Conservation (phyloP, 2,329 filamentous ascomycete species). For the Huntiella bhutanensis region DNA sequence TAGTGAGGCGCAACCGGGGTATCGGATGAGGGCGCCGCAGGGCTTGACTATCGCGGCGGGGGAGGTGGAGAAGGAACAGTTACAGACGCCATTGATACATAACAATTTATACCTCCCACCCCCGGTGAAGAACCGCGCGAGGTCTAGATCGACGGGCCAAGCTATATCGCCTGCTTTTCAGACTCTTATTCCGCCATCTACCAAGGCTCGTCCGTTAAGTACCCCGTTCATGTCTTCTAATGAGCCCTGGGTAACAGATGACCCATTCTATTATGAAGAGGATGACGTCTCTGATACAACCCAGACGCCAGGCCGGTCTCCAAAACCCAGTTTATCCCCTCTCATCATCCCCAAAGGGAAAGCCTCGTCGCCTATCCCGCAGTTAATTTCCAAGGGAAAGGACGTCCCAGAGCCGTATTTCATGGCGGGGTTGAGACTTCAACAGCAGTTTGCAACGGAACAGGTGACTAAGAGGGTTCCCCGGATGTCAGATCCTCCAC, state of each 20-base stretch:
- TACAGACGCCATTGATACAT: constrained; percentile 8
- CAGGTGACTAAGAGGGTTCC: neutral
- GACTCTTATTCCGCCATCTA: neutral
- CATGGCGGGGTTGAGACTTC: constrained; percentile 7
- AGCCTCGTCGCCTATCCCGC: neutral
- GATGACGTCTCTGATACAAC: neutral
- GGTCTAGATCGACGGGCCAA: constrained; percentile 2
- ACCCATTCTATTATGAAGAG: constrained; percentile 1
- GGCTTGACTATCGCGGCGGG: neutral
- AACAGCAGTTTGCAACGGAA: constrained; percentile 1
- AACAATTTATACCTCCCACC: constrained; percentile 10
- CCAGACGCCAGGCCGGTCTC: neutral
- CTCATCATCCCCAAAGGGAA: constrained; percentile 7
- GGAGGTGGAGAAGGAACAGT: neutral
- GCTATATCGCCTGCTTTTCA: neutral
- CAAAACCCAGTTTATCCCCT: constrained; percentile 4
- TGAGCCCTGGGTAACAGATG: constrained; percentile 8
- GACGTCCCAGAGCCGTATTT: constrained; percentile 5
- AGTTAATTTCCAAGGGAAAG: neutral
- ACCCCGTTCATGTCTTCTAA: constrained; percentile 9
- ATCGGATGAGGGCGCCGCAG: neutral
- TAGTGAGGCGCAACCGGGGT: neutral
- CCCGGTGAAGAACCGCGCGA: constrained; percentile 3
- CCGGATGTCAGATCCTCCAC: neutral
- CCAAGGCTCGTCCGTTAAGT: constrained; percentile 2